Evolutionary conservation across 352 stramenopile genomes (phyloP), one percentile per base, ranked within the genome.

Genomic region (Pythium grandisporangium): DNA sequence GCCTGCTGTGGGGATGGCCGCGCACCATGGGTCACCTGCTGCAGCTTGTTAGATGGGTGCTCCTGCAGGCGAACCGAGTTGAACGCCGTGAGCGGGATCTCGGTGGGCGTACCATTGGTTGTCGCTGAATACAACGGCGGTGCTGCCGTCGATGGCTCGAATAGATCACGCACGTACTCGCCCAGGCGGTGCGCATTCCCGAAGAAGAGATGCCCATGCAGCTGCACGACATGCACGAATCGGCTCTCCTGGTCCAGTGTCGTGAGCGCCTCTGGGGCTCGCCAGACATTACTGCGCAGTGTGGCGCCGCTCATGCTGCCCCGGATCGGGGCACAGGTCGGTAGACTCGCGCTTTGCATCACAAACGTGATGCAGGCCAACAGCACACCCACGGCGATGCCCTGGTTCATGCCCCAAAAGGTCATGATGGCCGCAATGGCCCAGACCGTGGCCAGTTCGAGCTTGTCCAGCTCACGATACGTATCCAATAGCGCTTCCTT

Each of bases 371-470:
- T 76, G 23, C 93, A 81, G 6, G 89, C 86, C 10, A 93, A 59
- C 44, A 97, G 51, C 6, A 82, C 71, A 14, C 88, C 92, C 36
- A 95, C 81, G 2, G 90, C 70, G 27, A 98, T 70, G 8, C 76
- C 76, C 30, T 90, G 64, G 55, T 87, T 93, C 85, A 98, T 97
- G 4, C 89, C 89, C 73, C 75, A 93, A 29, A 93, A 80, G 7
- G 83, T 96, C 89, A 98, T 96, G 17, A 81, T 81, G 24, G 86
- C 62, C 10, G 75, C 66, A 40, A 97, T 97, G 4, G 77, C 58
- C 85, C 79, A 96, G 27, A 98, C 93, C 0, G 81, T 93, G 19
- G 61, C 68, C 13, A 96, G 88, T 39, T 98, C 91, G 48, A 96
- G 56, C 12, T 55, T 58, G 69, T 97, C 88, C 10, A 96, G 79